These are phyloP conservation scores for Globisporangium takayamanum DNA, from an alignment of 352 stramenopile genomes.

Conservation along the genomic window DNA sequence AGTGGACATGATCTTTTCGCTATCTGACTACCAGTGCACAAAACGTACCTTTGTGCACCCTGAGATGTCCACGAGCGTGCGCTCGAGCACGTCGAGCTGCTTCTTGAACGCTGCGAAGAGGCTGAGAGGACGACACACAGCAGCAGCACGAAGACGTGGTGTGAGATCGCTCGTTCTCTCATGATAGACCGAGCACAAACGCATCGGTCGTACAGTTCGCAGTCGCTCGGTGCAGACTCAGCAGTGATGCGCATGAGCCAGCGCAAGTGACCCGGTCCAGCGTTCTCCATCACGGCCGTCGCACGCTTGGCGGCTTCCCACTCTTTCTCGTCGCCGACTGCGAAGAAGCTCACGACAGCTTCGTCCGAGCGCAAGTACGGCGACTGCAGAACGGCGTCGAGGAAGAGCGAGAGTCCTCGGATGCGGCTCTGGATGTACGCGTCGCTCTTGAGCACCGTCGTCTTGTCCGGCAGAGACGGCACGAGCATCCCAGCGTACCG, in stretches of 20 bases:
- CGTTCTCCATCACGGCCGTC: conserved; percentile 52
- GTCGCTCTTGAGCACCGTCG: conserved; percentile 45
- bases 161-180: not conserved
- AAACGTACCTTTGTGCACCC: conserved; percentile 36
- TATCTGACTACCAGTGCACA: not conserved
- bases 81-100: conserved; percentile 54
- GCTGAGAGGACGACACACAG: conserved; percentile 12
- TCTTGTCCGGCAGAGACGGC: conserved; percentile 66
- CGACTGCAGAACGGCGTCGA: conserved; percentile 46
- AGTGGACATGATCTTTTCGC: not conserved
- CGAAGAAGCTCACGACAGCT: conserved; percentile 47
- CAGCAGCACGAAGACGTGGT: not conserved
- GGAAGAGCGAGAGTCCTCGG: conserved; percentile 47
- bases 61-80: conserved; percentile 36
- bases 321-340: conserved; percentile 32
- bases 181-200: not conserved
- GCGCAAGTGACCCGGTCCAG: conserved; percentile 45
- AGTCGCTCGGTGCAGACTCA: conserved; percentile 21
- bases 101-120: conserved; percentile 44
- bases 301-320: conserved; percentile 57
- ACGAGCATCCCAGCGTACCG: conserved; percentile 63
- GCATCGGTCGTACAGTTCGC: conserved; percentile 28
- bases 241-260: conserved; percentile 59
- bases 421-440: conserved; percentile 57
- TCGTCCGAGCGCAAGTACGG: conserved; percentile 53